phyloP scores from a whole-genome alignment of 805 yeast genomes.

The Kluyveromyces aestuarii region DNA sequence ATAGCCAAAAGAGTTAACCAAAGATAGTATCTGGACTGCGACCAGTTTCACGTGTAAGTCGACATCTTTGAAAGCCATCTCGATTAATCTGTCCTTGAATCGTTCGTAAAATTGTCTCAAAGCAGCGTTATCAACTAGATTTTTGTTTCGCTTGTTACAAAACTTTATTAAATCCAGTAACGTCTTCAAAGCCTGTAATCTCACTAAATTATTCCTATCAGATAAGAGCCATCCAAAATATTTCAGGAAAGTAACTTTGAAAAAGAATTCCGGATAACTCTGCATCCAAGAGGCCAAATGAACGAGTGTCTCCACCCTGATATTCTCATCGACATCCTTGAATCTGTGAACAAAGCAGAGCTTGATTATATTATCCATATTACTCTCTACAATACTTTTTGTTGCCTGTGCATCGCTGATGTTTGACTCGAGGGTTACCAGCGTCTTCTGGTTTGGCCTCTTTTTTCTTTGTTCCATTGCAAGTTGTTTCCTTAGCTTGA shows the following conservation, averaged over 20 bases:
- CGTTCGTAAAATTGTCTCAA: constrained; percentile 72
- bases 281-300: constrained; percentile 65
- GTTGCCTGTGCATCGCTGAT: constrained; percentile 37
- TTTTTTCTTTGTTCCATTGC: constrained; percentile 30
- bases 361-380: constrained; percentile 56
- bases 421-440: constrained; percentile 38
- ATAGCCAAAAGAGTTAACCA: constrained; percentile 51
- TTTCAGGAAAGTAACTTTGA: constrained; percentile 60
- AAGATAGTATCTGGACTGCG: constrained; percentile 44
- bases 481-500: constrained; percentile 32
- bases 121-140: constrained; percentile 42
- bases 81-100: constrained; percentile 55
- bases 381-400: constrained; percentile 43
- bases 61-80: constrained; percentile 48
- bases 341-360: constrained; percentile 67
- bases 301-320: constrained; percentile 60
- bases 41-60: constrained; percentile 46
- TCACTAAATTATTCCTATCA: constrained; percentile 53
- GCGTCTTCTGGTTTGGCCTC: constrained; percentile 33
- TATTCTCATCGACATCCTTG: constrained; percentile 65
- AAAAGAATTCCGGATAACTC: constrained; percentile 59
- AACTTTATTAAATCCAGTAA: constrained; percentile 40
- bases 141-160: constrained; percentile 18
- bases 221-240: constrained; percentile 80
- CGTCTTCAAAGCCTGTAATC: constrained; percentile 53